Base-by-base conservation (phyloP, 73 alveolate species). In the Effrenium voratum region DNA sequence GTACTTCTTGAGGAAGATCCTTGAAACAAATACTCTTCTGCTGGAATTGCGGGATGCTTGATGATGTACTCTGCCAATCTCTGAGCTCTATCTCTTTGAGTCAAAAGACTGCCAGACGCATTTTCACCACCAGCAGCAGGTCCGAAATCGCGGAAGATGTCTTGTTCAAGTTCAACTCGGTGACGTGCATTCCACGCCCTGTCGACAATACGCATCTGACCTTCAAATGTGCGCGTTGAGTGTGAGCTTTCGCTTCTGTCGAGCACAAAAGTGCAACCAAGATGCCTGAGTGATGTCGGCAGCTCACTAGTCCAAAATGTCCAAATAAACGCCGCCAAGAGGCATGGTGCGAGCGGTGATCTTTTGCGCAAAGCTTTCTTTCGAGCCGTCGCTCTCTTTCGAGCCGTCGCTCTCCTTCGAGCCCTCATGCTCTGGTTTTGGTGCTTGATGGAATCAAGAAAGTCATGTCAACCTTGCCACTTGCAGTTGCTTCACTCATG, bases 1-100 rank as follows among this genome's bases (percentile, higher is more conserved):
- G 93, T 84, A 59, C 93, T 55, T 30, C 93, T 15, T 38, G 93
- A 84, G 15, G 93, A 84, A 40, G 93, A 84, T 24, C 93, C 93
- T 55, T 84, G 93, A 38, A 84, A 52, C 6, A 84, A 84, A 59
- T 52, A 84, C 13, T n/a, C 38, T 8, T 12, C 59, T 84, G 79
- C 93, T 13, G 93, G 93, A 55, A 84, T 55, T 22, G 6, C 22
- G 15, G 80, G 1, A 5, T 12, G 34, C 3, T 24, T n/a, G 24
- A 84, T 16, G 93, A 84, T 84, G 41, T 40, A 4, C 32, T 84
- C 80, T 15, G 93, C 93, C 41, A 84, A 2, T 40, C 32, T 55
- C 8, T 5, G 12, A 5, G 93, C 93, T 38, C 93, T 36, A 0
- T 16, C 30, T 28, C 45, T 55, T 84, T 84, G 93, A 36, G 30